Evolutionary conservation across 768 basidiomycete species (phyloP), one percentile per base, ranked within the genome.

Genomic region (Wakefieldia striispora): DNA sequence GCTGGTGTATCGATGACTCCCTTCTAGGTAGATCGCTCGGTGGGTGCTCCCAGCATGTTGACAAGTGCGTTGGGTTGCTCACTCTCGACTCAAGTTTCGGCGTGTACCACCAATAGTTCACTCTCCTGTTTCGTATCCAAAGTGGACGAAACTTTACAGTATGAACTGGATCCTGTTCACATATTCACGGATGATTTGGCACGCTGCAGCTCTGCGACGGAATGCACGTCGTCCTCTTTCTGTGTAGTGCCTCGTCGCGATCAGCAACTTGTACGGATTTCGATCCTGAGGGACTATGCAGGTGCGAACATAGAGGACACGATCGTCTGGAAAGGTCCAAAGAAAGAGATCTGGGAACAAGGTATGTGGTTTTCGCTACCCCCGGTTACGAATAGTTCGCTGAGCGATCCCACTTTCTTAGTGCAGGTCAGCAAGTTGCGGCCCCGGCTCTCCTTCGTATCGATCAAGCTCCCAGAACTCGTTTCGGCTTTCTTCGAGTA

Each of bases 311-410:
- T 27, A 11, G 56, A 74, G 29, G 63, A 72, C 35, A 71, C 82
- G 1, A 66, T 92, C 4, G 62, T 93, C 3, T 95, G 90, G 88
- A 82, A 77, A 50, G 91, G 91, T 0, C 82, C 87, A 6, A 69
- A 68, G 9, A 58, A 57, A 16, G 88, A 91, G 66, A 72, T 93
- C 1, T 77, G 75, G 69, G 79, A 84, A 45, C 76, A 86, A 75
- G 82, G 87, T 84, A 54, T 24, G 71, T 60, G n/a, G 42, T 31
- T 55, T 45, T 24, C 8, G 17, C 17, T 57, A 12, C 26, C 4
- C n/a, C 10, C 3, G 4, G 29, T 43, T 8, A 16, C 5, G 33
- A 20, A 27, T 6, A 11, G 13, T 29, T 17, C 8, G 21, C 4
- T 19, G 20, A 43, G 11, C 16, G 11, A 35, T 31, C 24, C 34